Evolutionary conservation across 768 basidiomycete genomes (phyloP).

Genomic region (Lactarius sanguifluus): DNA sequence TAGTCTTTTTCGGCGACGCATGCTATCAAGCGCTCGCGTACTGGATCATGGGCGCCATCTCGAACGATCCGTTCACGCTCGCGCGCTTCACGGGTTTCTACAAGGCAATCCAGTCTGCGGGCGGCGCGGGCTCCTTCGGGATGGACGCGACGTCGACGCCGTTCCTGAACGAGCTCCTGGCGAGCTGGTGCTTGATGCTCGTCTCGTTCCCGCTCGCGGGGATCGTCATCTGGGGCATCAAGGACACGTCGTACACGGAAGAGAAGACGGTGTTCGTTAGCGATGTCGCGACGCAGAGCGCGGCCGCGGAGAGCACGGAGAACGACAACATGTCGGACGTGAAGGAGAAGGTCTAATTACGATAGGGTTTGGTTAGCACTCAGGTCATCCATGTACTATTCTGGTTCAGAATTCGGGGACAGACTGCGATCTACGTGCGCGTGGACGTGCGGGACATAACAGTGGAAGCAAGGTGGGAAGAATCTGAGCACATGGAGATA

Average conservation of each 20-base stretch:
- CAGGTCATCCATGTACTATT: background rate
- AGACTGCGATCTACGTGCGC: too few relatives aligned
- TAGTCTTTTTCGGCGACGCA: constrained; percentile 43
- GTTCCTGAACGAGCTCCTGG: constrained; percentile 44
- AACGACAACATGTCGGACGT: background rate
- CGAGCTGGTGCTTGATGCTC: constrained; percentile 39
- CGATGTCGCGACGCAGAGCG: constrained; percentile 26
- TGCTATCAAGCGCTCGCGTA: constrained; percentile 41
- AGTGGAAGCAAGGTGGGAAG: too few relatives aligned
- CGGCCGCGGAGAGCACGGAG: constrained; percentile 7
- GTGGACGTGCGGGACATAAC: too few relatives aligned
- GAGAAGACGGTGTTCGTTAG: constrained; percentile 37
- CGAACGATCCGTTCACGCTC: constrained; percentile 48
- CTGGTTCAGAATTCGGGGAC: background rate
- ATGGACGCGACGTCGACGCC: constrained; percentile 49
- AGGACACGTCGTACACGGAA: constrained; percentile 41
- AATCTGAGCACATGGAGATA: too few relatives aligned
- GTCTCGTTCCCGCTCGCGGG: constrained; percentile 39
- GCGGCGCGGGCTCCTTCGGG: constrained; percentile 43
- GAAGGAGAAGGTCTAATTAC: background rate
- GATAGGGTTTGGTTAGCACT: background rate
- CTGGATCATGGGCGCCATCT: constrained; percentile 44
- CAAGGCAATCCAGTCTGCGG: constrained; percentile 42
- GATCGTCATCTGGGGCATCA: constrained; percentile 38
- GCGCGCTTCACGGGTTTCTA: constrained; percentile 47